These are phyloP conservation scores for Diaporthe citrichinensis DNA, from an alignment of 2,329 filamentous ascomycete genomes.

Conservation along the genomic window DNA sequence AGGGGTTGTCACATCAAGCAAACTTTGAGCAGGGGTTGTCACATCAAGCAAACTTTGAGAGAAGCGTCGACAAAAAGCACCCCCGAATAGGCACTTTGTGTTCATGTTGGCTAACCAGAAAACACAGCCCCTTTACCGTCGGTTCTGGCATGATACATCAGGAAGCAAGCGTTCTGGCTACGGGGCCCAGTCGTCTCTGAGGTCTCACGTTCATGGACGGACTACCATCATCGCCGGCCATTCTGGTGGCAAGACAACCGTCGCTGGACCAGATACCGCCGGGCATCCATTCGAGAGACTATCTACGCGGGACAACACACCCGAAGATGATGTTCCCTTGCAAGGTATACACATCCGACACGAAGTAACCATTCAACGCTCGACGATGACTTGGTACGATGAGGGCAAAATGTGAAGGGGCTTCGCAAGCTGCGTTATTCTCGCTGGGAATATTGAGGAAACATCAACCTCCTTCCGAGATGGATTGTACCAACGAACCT, in stretches of 20 bases:
- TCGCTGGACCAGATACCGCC: not conserved
- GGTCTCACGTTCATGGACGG: slow-evolving; percentile 3
- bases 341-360: slow-evolving; percentile 17
- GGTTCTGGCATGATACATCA: not conserved
- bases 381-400: not conserved
- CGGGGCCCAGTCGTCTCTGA: slow-evolving; percentile 12
- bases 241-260: not conserved
- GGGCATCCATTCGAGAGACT: slow-evolving; percentile 12
- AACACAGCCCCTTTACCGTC: slow-evolving; percentile 15
- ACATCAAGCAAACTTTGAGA: not conserved
- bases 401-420: slow-evolving; percentile 1
- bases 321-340: slow-evolving; percentile 7
- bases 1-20: too few species aligned
- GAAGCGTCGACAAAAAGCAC: not conserved
- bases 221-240: slow-evolving; percentile 15
- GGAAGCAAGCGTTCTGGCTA: slow-evolving; percentile 4
- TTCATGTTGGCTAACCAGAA: not conserved
- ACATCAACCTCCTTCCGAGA: not conserved
- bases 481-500: not conserved
- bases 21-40: not conserved
- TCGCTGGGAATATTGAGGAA: not conserved
- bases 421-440: not conserved
- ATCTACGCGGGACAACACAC: not conserved
- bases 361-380: slow-evolving; percentile 11
- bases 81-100: too few species aligned